Conservation (phyloP, 2,329 filamentous ascomycete genomes). For the Shiraia sp. region DNA sequence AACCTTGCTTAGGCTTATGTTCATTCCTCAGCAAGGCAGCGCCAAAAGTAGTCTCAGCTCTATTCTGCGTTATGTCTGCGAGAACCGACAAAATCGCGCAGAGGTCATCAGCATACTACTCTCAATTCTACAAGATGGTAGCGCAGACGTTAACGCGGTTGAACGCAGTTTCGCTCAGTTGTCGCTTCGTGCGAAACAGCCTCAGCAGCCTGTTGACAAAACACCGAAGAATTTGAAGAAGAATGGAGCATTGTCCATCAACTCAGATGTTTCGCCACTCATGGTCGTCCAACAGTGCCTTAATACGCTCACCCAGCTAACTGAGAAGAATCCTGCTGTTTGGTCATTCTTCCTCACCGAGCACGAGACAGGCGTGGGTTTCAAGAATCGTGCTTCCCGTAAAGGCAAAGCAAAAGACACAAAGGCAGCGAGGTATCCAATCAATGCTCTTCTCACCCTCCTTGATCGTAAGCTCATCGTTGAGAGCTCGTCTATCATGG, state of each 20-base stretch:
- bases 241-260: slow-evolving; percentile 65
- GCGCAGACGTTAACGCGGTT: slow-evolving; percentile 87
- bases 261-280: slow-evolving; percentile 87
- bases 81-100: slow-evolving; percentile 93
- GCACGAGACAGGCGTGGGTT: slow-evolving; percentile 76
- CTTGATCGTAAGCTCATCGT: slow-evolving; percentile 94
- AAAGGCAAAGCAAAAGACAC: slow-evolving; percentile 89
- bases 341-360: slow-evolving; percentile 92
- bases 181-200: slow-evolving; percentile 85
- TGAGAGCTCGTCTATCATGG: slow-evolving; percentile 97
- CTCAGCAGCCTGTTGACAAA: slow-evolving; percentile 65
- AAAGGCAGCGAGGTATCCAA: slow-evolving; percentile 82
- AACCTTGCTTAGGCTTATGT: slow-evolving; percentile 97
- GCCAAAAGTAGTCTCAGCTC: slow-evolving; percentile 82
- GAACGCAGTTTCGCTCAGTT: slow-evolving; percentile 94
- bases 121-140: slow-evolving; percentile 93
- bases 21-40: slow-evolving; percentile 88
- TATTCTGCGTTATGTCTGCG: slow-evolving; percentile 87
- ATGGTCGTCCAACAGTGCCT: slow-evolving; percentile 96
- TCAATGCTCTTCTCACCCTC: slow-evolving; percentile 86
- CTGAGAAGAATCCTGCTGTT: slow-evolving; percentile 82
- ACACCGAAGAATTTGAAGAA: slow-evolving; percentile 83
- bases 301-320: slow-evolving; percentile 80
- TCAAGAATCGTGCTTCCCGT: slow-evolving; percentile 75
- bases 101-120: slow-evolving; percentile 93